Conservation (phyloP, 192 early-diverging fungal species). For the Backusella macrospora region DNA sequence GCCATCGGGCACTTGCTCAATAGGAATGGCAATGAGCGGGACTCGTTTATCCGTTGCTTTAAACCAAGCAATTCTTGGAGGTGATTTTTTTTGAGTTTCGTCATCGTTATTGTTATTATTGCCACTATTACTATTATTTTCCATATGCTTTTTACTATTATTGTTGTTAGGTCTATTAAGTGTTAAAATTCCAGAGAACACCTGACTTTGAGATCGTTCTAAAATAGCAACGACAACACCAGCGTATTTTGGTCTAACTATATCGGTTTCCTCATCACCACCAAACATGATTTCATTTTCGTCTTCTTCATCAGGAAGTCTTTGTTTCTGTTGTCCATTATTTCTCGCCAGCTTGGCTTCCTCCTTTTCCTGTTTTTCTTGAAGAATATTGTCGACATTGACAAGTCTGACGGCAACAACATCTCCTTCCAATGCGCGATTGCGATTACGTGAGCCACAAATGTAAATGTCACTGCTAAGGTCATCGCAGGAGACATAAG, state of each 20-base stretch:
- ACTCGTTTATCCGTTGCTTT: slow-evolving; percentile 83
- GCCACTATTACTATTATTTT: slow-evolving; percentile 40
- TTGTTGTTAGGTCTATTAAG: slow-evolving; percentile 46
- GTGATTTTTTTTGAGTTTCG: slow-evolving; percentile 35
- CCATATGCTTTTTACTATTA: slow-evolving; percentile 21
- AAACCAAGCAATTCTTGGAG: slow-evolving; percentile 76
- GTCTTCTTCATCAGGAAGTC: slow-evolving; percentile 57
- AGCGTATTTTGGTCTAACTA: slow-evolving; percentile 56
- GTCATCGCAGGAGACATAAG: slow-evolving; percentile 82
- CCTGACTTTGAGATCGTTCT: slow-evolving; percentile 56
- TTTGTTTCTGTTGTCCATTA: slow-evolving; percentile 42
- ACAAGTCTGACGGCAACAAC: slow-evolving; percentile 74
- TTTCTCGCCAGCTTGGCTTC: slow-evolving; percentile 58
- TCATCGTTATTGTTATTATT: slow-evolving; percentile 4
- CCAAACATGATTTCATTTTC: slow-evolving; percentile 53
- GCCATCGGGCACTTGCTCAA: slow-evolving; percentile 68
- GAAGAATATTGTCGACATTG: slow-evolving; percentile 63
- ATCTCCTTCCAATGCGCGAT: slow-evolving; percentile 86
- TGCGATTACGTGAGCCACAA: slow-evolving; percentile 70
- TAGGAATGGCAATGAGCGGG: slow-evolving; percentile 75
- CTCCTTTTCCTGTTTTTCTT: slow-evolving; percentile 57
- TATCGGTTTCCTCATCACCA: slow-evolving; percentile 55
- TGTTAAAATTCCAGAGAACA: slow-evolving; percentile 53
- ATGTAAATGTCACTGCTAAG: slow-evolving; percentile 80
- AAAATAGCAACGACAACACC: slow-evolving; percentile 61